Percentiles rank a stretch among this genome's conserved stretches.
phyloP scores from a whole-genome alignment of 805 yeast genomes.

The Candida orba region DNA sequence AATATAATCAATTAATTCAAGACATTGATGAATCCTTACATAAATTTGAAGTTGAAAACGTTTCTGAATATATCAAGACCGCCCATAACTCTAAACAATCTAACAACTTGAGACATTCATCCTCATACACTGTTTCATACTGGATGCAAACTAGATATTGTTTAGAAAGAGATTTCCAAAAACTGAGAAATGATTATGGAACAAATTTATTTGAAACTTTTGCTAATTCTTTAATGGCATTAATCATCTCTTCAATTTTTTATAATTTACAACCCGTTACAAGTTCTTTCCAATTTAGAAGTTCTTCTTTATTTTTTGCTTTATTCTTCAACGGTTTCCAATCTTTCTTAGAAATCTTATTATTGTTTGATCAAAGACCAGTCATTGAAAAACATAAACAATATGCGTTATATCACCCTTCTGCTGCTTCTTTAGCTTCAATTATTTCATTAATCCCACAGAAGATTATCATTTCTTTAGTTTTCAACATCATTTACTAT shows the following conservation, averaged over 20 bases:
- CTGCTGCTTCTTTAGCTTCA: conserved; percentile 63
- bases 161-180: conserved; percentile 36
- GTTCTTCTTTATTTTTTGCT: conserved; percentile 62
- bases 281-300: conserved; percentile 41
- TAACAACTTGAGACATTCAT: conserved; percentile 32
- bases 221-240: conserved; percentile 42
- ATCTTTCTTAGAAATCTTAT: conserved; percentile 46
- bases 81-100: conserved; percentile 44
- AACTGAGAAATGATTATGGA: conserved; percentile 41
- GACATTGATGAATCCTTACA: conserved; percentile 33
- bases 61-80: conserved; percentile 24
- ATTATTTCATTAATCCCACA: conserved; percentile 57
- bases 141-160: conserved; percentile 41
- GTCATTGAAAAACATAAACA: conserved; percentile 64
- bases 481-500: conserved; percentile 43
- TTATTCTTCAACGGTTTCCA: conserved; percentile 51
- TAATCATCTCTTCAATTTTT: conserved; percentile 48
- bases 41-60: conserved; percentile 6
- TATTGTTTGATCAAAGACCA: conserved; percentile 46
- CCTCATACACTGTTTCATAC: conserved; percentile 44
- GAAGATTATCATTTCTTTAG: conserved; percentile 38
- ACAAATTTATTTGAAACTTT: conserved; percentile 37
- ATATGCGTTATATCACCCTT: conserved; percentile 65
- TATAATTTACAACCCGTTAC: conserved; percentile 39
- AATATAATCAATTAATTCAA: conserved; percentile 29